Evolutionary conservation across 2,329 filamentous ascomycete species (phyloP), one percentile per base, ranked within the genome.

Genomic region (Neofusicoccum parvum): DNA sequence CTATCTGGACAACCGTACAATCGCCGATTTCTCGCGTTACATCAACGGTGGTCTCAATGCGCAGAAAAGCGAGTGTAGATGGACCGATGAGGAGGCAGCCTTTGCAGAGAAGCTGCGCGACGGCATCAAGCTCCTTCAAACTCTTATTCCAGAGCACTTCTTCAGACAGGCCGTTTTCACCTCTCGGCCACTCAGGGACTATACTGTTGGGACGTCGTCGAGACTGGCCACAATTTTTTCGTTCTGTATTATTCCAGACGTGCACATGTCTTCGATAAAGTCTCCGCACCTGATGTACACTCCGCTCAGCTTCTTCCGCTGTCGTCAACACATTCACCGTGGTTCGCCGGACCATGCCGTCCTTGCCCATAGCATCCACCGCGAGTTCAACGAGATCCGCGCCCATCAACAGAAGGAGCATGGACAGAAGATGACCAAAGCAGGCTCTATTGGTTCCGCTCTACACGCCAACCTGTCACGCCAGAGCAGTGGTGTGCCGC

Each of bases 311-410:
- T 82, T 83, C 72, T 81, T 83, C 74, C 78, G 69, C 32, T 74
- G 76, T 27, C 77, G 78, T 3, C 77, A 83, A 65, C 75, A 80
- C 27, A 78, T 78, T 34, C 80, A 81, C 65, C 73, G 74, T 15
- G 77, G 78, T 36, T 82, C 80, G 46, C 78, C 79, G 1, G 81
- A 83, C 68, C 80, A 83, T 64, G 75, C 75, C 14, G 75, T 80
- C 11, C 71, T 84, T 3, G 77, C 76, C 3, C 77, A 77, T 14
- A 76, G 78, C 48, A 81, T 83, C 56, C 80, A 82, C 65, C 76
- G 78, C 46, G 80, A 83, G 37, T 83, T 84, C 65, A 76, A 75
- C 54, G 74, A 77, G 6, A 56, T 65, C 32, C 64, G 64, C 39
- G 27, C 46, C 3, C 54, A 54, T 37, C 54, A 53, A 7, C 36